phyloP scores from a whole-genome alignment of 129 eudicot species.

The Tanacetum coccineum region DNA sequence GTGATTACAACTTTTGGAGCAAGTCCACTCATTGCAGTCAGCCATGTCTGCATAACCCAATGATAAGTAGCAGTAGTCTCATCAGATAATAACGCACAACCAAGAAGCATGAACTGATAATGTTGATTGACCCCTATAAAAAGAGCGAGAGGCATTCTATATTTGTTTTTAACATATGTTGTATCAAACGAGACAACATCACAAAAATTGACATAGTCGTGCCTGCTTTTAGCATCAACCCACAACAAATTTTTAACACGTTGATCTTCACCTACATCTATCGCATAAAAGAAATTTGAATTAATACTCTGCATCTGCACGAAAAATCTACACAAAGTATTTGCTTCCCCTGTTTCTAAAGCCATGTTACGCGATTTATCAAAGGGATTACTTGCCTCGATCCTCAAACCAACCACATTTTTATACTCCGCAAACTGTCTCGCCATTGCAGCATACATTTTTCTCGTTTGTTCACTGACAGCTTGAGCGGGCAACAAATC shows the following conservation, averaged over 20 bases:
- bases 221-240: constrained; percentile 88
- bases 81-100: constrained; percentile 83
- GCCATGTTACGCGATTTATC: constrained; percentile 62
- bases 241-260: constrained; percentile 67
- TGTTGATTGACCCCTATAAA: constrained; percentile 93
- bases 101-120: constrained; percentile 89
- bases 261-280: constrained; percentile 80
- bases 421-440: constrained; percentile 92
- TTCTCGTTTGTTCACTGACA: constrained; percentile 92
- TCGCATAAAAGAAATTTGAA: constrained; percentile 88
- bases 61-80: constrained; percentile 56
- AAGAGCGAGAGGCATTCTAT: constrained; percentile 82
- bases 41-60: constrained; percentile 87
- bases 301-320: constrained; percentile 72
- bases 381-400: constrained; percentile 45
- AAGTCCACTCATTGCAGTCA: constrained; percentile 74
- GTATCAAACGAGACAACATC: constrained; percentile 88
- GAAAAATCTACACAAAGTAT: constrained; percentile 51
- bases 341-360: constrained; percentile 68
- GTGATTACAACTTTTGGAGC: constrained; percentile 71
- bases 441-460: constrained; percentile 97
- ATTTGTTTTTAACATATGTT: constrained; percentile 64
- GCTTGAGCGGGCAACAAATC: constrained; percentile 96
- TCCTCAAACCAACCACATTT: constrained; percentile 69
- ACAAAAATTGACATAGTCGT: constrained; percentile 58